Percentiles rank a stretch among this genome's conserved stretches.
phyloP scores from a whole-genome alignment of 768 basidiomycete species.

The Cystoderma amianthinum region DNA sequence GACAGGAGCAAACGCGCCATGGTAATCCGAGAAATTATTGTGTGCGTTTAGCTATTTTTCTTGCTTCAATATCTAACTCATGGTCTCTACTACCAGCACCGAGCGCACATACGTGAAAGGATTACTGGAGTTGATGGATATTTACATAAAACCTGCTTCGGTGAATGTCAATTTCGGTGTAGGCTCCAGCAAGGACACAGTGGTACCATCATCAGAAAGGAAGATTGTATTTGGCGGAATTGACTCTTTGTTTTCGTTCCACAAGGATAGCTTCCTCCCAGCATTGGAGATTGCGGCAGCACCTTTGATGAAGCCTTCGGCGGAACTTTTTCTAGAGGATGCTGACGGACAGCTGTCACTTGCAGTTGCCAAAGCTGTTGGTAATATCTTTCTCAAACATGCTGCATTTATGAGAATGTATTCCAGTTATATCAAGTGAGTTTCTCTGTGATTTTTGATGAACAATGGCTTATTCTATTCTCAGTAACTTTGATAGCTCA shows the following conservation, averaged over 20 bases:
- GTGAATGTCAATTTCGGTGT: slow-evolving; percentile 65
- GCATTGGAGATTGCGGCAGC: slow-evolving; percentile 76
- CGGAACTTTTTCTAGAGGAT: slow-evolving; percentile 46
- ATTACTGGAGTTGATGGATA: slow-evolving; percentile 89
- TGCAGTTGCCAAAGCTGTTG: slow-evolving; percentile 73
- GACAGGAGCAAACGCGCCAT: slow-evolving; percentile 80
- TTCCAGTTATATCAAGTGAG: slow-evolving; percentile 92
- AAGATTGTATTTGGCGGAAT: slow-evolving; percentile 89
- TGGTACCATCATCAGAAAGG: slow-evolving; percentile 81
- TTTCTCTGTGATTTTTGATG: slow-evolving; percentile 65
- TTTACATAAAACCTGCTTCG: slow-evolving; percentile 86
- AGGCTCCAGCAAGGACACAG: slow-evolving; percentile 71
- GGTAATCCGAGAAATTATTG: slow-evolving; percentile 86
- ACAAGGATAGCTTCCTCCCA: slow-evolving; percentile 88
- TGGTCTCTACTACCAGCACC: slow-evolving; percentile 70
- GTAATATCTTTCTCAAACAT: slow-evolving; percentile 86
- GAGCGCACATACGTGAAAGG: slow-evolving; percentile 93
- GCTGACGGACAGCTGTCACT: slow-evolving; percentile 68
- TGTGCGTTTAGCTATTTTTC: slow-evolving; percentile 42
- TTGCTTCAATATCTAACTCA: slow-evolving; percentile 9
- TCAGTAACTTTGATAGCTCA: slow-evolving; percentile 90
- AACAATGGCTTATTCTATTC: too few relatives aligned
- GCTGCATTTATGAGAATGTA: slow-evolving; percentile 99
- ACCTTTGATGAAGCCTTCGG: slow-evolving; percentile 48
- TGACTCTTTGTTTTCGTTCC: slow-evolving; percentile 87